Percentiles rank a stretch among this genome's conserved stretches.
Conservation (phyloP, 1,284 basidiomycete genomes). For the Pseudozyma sp. region DNA sequence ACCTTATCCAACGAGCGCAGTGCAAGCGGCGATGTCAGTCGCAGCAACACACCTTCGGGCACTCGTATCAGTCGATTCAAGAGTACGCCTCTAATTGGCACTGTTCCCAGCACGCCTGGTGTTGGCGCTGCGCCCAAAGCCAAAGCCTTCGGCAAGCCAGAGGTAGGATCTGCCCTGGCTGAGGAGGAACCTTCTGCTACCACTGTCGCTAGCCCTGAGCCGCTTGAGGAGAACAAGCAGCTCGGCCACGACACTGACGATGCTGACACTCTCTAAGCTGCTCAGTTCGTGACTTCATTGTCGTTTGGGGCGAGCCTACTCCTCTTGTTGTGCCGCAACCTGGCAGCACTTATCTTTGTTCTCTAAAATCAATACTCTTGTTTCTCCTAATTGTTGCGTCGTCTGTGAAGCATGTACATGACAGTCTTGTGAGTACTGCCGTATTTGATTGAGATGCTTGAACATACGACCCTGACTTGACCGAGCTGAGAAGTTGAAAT, state of each 20-base stretch:
- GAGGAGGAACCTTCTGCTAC: conserved; percentile 16
- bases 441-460: too few species aligned
- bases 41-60: conserved; percentile 48
- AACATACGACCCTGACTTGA: too few species aligned
- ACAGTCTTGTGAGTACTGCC: too few species aligned
- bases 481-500: too few species aligned
- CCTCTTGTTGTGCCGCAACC: not conserved
- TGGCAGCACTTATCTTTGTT: too few species aligned
- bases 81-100: conserved; percentile 43
- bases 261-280: conserved; percentile 25
- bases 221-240: conserved; percentile 35
- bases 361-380: not conserved
- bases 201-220: conserved; percentile 34
- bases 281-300: not conserved
- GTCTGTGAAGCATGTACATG: too few species aligned
- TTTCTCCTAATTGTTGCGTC: not conserved
- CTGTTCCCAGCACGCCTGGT: conserved; percentile 22
- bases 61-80: conserved; percentile 45
- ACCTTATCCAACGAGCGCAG: conserved; percentile 15
- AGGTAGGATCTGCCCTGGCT: conserved; percentile 25
- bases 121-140: conserved; percentile 14
- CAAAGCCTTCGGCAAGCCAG: conserved; percentile 24
- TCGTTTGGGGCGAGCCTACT: not conserved
- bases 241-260: conserved; percentile 34
- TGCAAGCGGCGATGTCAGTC: conserved; percentile 29